Conservation (phyloP, 768 basidiomycete genomes). For the Phylloporus sp. region DNA sequence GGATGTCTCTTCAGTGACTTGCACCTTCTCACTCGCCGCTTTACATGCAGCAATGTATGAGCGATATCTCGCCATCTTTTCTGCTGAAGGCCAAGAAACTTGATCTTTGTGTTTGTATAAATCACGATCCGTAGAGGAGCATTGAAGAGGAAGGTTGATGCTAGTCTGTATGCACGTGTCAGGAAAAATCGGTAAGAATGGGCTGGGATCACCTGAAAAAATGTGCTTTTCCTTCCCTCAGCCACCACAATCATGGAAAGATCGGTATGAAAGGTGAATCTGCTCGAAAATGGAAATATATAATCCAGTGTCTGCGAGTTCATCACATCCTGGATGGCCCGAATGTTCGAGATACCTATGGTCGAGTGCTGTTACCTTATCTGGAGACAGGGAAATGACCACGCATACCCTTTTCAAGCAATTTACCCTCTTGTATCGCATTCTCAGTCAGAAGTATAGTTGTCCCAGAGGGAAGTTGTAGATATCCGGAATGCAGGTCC, state of each 20-base stretch:
- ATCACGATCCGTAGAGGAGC: slow-evolving; percentile 20
- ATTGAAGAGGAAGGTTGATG: slow-evolving; percentile 48
- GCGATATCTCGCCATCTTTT: slow-evolving; percentile 54
- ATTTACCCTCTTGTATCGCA: slow-evolving; percentile 62
- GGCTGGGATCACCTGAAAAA: slow-evolving; percentile 55
- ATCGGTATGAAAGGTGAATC: slow-evolving; percentile 70
- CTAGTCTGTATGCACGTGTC: slow-evolving; percentile 47
- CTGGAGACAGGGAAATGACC: not conserved
- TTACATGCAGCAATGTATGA: slow-evolving; percentile 59
- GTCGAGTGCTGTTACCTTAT: not conserved
- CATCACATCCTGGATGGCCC: slow-evolving; percentile 60
- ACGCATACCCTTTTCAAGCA: slow-evolving; percentile 45
- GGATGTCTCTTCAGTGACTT: slow-evolving; percentile 52
- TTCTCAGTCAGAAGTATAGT: slow-evolving; percentile 62
- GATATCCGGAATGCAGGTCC: slow-evolving; percentile 68
- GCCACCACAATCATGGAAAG: slow-evolving; percentile 59
- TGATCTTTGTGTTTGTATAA: slow-evolving; percentile 49
- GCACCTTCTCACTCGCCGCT: slow-evolving; percentile 41
- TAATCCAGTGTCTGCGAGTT: slow-evolving; percentile 65
- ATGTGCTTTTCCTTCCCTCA: slow-evolving; percentile 64
- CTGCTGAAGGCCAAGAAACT: slow-evolving; percentile 43
- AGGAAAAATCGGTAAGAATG: not conserved
- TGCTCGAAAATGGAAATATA: slow-evolving; percentile 66
- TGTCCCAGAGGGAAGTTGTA: slow-evolving; percentile 67
- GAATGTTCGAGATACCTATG: slow-evolving; percentile 61